Conservation (phyloP, 768 basidiomycete species). For the Rhizopogon sp. region DNA sequence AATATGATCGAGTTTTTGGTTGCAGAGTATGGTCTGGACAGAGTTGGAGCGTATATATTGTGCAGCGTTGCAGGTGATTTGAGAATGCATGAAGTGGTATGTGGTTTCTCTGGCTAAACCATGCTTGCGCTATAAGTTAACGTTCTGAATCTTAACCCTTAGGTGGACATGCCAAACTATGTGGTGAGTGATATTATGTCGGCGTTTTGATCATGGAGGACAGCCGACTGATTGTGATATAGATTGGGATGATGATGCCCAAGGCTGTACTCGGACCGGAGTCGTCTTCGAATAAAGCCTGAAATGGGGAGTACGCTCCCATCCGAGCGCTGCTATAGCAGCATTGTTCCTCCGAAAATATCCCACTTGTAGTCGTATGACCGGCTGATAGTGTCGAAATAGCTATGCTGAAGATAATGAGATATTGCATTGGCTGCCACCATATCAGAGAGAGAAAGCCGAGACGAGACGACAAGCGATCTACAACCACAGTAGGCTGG, state of each 20-base stretch:
- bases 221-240: neutral
- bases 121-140: neutral
- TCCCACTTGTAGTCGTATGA: no score
- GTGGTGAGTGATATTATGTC: conserved; percentile 34
- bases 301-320: neutral
- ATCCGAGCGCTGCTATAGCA: neutral
- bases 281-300: neutral
- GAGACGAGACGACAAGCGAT: no score
- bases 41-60: conserved; percentile 53
- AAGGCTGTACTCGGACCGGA: conserved; percentile 31
- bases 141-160: neutral
- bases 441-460: no score
- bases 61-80: conserved; percentile 58
- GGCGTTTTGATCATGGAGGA: neutral
- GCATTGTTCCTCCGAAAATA: no score
- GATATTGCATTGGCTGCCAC: no score
- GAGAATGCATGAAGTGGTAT: conserved; percentile 55
- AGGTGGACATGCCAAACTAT: conserved; percentile 68
- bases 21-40: conserved; percentile 35
- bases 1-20: conserved; percentile 52
- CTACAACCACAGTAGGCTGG: no score
- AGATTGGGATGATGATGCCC: conserved; percentile 58
- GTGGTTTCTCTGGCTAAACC: neutral
- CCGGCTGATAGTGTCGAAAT: no score
- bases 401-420: no score